These are phyloP conservation scores for Cyberlindnera saturnus DNA, from an alignment of 805 yeast species.

Conservation along the genomic window DNA sequence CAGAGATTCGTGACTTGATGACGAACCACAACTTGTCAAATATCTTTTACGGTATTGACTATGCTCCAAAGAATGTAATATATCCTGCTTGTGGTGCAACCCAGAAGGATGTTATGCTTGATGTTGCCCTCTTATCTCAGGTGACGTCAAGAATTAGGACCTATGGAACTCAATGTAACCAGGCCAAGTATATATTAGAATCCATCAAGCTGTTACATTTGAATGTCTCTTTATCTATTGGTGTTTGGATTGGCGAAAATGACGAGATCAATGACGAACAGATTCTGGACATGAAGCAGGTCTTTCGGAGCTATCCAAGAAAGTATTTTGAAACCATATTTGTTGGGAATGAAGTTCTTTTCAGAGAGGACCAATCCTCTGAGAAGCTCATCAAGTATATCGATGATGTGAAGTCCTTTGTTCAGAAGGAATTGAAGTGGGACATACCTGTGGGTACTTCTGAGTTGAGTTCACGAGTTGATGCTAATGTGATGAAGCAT, in stretches of 20 bases:
- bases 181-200: constrained; percentile 44
- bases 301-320: constrained; percentile 39
- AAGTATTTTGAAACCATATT: constrained; percentile 42
- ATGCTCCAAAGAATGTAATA: constrained; percentile 49
- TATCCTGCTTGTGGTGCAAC: constrained; percentile 49
- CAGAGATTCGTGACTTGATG: constrained; percentile 34
- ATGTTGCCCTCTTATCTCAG: constrained; percentile 50
- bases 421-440: constrained; percentile 28
- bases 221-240: constrained; percentile 52
- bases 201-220: constrained; percentile 45
- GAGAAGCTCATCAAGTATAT: constrained; percentile 36
- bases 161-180: constrained; percentile 59
- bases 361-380: constrained; percentile 41
- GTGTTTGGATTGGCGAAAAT: constrained; percentile 55
- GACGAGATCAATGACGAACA: constrained; percentile 40
- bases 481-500: constrained; percentile 30
- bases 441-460: constrained; percentile 56
- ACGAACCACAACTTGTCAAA: constrained; percentile 25
- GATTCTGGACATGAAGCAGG: constrained; percentile 35
- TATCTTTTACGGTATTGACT: constrained; percentile 52
- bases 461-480: constrained; percentile 47
- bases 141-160: constrained; percentile 53
- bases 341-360: constrained; percentile 60
- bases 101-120: constrained; percentile 44
- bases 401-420: constrained; percentile 32